A percentile compares a stretch with the other conserved stretches of the same genome.
phyloP scores from a whole-genome alignment of 2,329 filamentous ascomycete species.

The Trichoderma simmonsii region DNA sequence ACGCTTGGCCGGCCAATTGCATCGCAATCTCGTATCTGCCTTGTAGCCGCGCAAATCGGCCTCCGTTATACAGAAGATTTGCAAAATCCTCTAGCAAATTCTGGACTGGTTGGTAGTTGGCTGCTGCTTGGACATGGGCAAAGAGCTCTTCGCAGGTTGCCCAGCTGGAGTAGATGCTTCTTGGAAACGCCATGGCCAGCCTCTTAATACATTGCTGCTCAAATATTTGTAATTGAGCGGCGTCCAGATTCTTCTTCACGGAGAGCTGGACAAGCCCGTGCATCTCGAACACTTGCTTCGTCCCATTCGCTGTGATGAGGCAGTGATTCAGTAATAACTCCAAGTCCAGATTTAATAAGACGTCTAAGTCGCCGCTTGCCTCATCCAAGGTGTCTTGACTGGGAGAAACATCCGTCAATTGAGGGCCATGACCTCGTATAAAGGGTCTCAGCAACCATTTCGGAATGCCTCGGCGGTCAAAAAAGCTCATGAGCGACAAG shows the following conservation, averaged over 20 bases:
- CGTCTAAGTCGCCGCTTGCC: not conserved
- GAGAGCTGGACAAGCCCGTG: conserved; percentile 20
- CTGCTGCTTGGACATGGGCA: not conserved
- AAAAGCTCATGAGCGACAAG: conserved; percentile 46
- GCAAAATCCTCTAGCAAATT: not conserved
- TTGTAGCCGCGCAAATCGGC: conserved; percentile 2
- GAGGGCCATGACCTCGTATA: not conserved
- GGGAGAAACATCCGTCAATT: not conserved
- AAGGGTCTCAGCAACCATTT: not conserved
- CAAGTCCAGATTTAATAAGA: not conserved
- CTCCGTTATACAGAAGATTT: conserved; percentile 1
- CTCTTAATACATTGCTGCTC: not conserved
- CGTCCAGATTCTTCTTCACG: not conserved
- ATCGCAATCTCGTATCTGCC: conserved; percentile 6
- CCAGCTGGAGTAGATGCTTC: not conserved
- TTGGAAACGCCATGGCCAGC: conserved; percentile 22
- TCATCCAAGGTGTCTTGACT: not conserved
- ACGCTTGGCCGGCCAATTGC: not conserved
- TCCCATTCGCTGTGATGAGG: not conserved
- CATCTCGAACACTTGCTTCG: conserved; percentile 17
- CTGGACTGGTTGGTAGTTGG: not conserved
- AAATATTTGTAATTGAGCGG: not conserved
- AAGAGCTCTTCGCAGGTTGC: not conserved
- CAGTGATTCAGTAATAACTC: not conserved
- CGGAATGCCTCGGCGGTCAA: conserved; percentile 42